Conservation (phyloP, 2,329 filamentous ascomycete genomes). For the Cercospora sesami region DNA sequence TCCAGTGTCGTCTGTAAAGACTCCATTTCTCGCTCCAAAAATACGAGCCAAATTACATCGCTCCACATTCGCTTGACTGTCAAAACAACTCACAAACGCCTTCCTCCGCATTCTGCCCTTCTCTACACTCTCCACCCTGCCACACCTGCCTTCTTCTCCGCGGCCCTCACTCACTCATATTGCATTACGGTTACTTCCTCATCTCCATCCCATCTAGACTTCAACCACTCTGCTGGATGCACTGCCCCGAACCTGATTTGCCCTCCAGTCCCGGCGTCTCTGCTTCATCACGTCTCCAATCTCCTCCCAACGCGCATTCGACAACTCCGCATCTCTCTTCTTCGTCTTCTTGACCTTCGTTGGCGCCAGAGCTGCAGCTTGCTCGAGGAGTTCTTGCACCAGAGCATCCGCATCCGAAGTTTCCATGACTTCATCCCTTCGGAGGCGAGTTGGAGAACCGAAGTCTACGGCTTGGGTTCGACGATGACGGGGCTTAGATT, state of each 20-base stretch:
- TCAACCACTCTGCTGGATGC: not conserved
- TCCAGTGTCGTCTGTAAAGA: not conserved
- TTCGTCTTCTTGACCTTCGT: not conserved
- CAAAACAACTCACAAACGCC: not conserved
- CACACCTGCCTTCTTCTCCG: not conserved
- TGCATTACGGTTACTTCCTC: not conserved
- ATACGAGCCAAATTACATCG: not conserved
- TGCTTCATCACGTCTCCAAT: constrained; percentile 4
- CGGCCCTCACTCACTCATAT: not conserved
- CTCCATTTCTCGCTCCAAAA: not conserved
- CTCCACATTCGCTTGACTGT: not conserved
- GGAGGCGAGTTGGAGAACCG: not conserved
- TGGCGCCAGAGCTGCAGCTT: not conserved
- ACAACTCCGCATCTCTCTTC: not conserved
- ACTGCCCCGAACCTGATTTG: not conserved
- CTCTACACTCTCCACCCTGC: not conserved
- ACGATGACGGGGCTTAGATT: not conserved
- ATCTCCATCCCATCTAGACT: not conserved
- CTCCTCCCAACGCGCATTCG: not conserved
- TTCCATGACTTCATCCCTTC: not conserved
- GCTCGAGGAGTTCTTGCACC: not conserved
- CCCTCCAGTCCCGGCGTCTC: constrained; percentile 1
- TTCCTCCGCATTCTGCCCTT: not conserved
- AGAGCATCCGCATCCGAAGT: not conserved
- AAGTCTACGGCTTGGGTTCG: not conserved